A percentile compares a stretch with the other conserved stretches of the same genome.
Evolutionary conservation across 73 alveolate genomes (phyloP).

Genomic region (Effrenium voratum): DNA sequence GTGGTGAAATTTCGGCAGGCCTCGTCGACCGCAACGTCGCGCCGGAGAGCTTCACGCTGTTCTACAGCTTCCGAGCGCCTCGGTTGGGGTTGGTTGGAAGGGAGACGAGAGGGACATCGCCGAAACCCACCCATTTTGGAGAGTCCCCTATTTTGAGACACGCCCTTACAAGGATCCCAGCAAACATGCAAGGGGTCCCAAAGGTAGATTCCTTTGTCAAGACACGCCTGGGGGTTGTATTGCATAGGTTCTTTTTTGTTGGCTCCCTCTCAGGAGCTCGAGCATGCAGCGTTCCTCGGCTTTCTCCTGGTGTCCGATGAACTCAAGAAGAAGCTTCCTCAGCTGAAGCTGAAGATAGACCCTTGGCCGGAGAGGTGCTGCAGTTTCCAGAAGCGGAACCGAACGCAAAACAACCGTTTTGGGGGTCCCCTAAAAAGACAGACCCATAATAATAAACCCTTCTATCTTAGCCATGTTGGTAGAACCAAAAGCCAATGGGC

Average conservation of each 20-base stretch:
- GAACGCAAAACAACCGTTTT: no score
- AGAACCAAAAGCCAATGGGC: no score
- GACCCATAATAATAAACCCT: no score
- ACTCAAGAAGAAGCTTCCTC: background rate
- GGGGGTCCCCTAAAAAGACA: no score
- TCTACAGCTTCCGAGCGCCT: constrained; percentile 43
- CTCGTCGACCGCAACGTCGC: constrained; percentile 4
- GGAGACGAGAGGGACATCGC: background rate
- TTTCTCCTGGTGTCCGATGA: background rate
- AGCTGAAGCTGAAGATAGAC: constrained; percentile 1
- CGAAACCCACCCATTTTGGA: background rate
- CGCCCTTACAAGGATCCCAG: no score
- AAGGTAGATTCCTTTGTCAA: no score
- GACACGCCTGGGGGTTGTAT: background rate
- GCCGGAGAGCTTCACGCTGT: constrained; percentile 12
- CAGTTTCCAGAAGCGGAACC: no score
- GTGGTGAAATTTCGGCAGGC: no score
- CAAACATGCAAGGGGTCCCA: no score
- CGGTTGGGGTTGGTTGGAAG: background rate
- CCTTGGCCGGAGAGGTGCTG: no score
- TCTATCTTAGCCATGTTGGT: no score
- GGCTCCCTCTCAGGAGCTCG: background rate
- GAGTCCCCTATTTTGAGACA: background rate
- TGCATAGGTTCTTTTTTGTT: background rate
- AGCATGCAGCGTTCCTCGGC: constrained; percentile 24